A percentile compares a stretch with the other conserved stretches of the same genome.
These are phyloP conservation scores for Aegilops tauschii DNA, from an alignment of 176 grass and related monocot genomes.

Conservation along the genomic window DNA sequence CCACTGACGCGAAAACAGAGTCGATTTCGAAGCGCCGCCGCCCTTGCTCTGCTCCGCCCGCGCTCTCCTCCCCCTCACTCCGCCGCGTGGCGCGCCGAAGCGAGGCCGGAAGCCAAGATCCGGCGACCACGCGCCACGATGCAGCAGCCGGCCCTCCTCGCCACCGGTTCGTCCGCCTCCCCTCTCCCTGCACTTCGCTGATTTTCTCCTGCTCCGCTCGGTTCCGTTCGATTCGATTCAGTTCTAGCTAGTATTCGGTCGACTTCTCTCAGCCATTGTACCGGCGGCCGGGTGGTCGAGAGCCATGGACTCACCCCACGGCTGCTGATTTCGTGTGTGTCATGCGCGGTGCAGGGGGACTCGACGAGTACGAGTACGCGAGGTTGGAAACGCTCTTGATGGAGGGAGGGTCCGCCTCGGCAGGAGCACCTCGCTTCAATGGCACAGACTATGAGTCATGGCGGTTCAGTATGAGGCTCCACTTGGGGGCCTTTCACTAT, in stretches of 20 bases:
- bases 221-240: background rate
- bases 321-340: background rate
- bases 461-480: background rate
- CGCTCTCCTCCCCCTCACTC: background rate
- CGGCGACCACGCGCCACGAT: background rate
- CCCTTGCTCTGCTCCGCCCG: background rate
- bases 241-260: background rate
- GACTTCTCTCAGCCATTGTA: background rate
- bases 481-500: rapidly evolving
- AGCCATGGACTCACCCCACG: background rate
- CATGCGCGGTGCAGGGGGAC: slow-evolving; percentile 36
- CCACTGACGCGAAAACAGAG: background rate
- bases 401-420: slow-evolving; percentile 36
- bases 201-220: background rate
- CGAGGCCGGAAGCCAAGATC: background rate
- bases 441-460: background rate
- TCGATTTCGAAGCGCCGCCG: background rate
- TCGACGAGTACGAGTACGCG: slow-evolving; percentile 21
- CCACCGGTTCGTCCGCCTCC: slow-evolving; percentile 20
- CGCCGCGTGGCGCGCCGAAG: background rate
- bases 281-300: too few species aligned
- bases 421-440: background rate
- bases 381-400: slow-evolving; percentile 51
- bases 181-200: background rate
- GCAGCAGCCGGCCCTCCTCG: slow-evolving; percentile 20